Evolutionary conservation across 176 grass and related monocot species (phyloP).

Genomic region (Rhipidocladum racemiflorum): DNA sequence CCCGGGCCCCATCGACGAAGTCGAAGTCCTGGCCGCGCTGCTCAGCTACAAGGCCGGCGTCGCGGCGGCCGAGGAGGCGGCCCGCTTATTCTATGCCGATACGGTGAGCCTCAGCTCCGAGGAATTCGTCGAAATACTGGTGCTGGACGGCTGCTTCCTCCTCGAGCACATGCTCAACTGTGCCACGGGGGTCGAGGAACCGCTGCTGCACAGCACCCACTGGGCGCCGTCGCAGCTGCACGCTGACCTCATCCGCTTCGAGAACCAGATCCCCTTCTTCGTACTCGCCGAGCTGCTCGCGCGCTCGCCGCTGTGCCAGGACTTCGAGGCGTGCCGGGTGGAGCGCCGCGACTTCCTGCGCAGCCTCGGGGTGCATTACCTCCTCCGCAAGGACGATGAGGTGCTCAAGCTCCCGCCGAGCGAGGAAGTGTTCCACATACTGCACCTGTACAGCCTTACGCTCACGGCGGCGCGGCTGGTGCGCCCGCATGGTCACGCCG

Average conservation of each 20-base stretch:
- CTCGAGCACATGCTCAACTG: conserved; percentile 16
- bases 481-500: background rate
- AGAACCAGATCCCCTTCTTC: conserved; percentile 22
- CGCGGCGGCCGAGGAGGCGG: background rate
- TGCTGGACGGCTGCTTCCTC: conserved; percentile 17
- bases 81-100: background rate
- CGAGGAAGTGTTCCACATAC: background rate
- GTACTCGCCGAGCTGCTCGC: background rate
- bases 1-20: background rate
- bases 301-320: background rate
- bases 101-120: background rate
- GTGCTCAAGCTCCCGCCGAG: background rate
- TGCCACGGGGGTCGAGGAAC: background rate
- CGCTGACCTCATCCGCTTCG: background rate
- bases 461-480: background rate
- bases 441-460: background rate
- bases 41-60: background rate
- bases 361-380: background rate
- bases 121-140: conserved; percentile 6
- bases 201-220: background rate
- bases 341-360: background rate
- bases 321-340: background rate
- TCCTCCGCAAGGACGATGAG: background rate
- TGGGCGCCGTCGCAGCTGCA: conserved; percentile 4
- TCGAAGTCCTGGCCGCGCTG: background rate